Base-by-base conservation (phyloP, 495 filamentous ascomycete species). In the Mycothermus thermophilus region DNA sequence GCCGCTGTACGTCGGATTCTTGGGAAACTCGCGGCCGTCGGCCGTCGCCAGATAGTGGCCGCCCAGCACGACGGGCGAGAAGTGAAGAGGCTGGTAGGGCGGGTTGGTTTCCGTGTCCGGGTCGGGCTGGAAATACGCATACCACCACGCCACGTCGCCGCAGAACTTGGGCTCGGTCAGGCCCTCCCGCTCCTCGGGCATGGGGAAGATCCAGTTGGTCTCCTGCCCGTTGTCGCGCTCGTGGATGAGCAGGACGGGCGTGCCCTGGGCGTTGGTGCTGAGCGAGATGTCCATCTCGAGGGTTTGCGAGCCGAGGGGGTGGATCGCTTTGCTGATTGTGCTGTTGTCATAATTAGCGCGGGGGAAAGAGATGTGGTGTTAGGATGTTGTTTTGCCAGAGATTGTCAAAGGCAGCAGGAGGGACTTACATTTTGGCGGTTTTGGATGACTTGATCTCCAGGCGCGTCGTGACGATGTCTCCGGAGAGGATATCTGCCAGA, bases 91-190 rank as follows among this genome's bases (percentile, higher is more conserved):
- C 13, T 11, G 1, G 2, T 1, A 6, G 7, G 9, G 8, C 4
- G 4, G 14, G 1, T 14, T 16, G 3, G 15, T 15, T 1, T 19
- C 5, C 3, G 22, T 12, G 3, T 11, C n/a, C 0, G 16, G 16
- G 17, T 32, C 22, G 36, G 6, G 20, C 8, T 26, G 3, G 30
- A 27, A 30, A 12, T 23, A 16, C 0, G 33, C 6, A 2, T 5
- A 20, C 37, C 37, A 39, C 37, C 37, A 39, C 3, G 30, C 37
- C 2, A 30, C 32, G 18, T 33, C 37, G 17, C 37, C 37, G 29
- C 30, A 39, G 0, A 39, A 14, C 1, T 8, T 0, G 11, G 17
- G 20, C 0, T 5, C 1, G 20, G 29, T 1, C 12, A 17, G 10
- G 16, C 20, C 11, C 2, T 9, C n/a, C 15, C n/a, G n/a, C n/a